Conservation (phyloP, 2,329 filamentous ascomycete genomes). For the Penicillium italicum region DNA sequence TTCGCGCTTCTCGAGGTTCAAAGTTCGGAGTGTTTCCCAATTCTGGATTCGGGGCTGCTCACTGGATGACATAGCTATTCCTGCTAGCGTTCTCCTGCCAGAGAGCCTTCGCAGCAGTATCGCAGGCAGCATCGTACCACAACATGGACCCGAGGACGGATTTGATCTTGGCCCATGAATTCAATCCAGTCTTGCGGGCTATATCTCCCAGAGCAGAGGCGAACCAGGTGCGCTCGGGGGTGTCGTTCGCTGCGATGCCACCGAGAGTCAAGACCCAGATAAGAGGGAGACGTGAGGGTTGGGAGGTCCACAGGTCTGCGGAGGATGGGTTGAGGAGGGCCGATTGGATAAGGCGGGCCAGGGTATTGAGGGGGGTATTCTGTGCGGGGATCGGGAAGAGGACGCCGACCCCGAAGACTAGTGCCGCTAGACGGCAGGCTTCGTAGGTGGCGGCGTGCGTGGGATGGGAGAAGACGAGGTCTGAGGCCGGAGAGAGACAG, state of each 20-base stretch:
- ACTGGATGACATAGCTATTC: not conserved
- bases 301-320: slow-evolving; percentile 25
- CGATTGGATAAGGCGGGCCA: slow-evolving; percentile 28
- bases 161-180: slow-evolving; percentile 28
- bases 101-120: slow-evolving; percentile 27
- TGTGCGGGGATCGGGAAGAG: slow-evolving; percentile 40
- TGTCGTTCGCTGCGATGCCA: slow-evolving; percentile 37
- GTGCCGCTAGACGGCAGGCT: slow-evolving; percentile 33
- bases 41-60: not conserved
- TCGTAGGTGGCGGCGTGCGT: slow-evolving; percentile 32
- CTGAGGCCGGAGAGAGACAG: slow-evolving; percentile 27
- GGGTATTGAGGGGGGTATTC: slow-evolving; percentile 33
- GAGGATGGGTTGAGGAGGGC: slow-evolving; percentile 25
- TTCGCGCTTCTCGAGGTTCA: not conserved
- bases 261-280: slow-evolving; percentile 40
- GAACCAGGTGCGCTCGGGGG: slow-evolving; percentile 34
- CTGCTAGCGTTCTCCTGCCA: slow-evolving; percentile 24
- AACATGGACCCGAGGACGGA: slow-evolving; percentile 26
- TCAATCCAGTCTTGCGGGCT: slow-evolving; percentile 18
- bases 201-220: slow-evolving; percentile 25
- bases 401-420: slow-evolving; percentile 39
- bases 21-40: not conserved
- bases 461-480: slow-evolving; percentile 20
- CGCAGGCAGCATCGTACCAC: slow-evolving; percentile 38
- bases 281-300: slow-evolving; percentile 24